Conservation (phyloP, 176 grass and related monocot species). For the Pontederia paniculata region DNA sequence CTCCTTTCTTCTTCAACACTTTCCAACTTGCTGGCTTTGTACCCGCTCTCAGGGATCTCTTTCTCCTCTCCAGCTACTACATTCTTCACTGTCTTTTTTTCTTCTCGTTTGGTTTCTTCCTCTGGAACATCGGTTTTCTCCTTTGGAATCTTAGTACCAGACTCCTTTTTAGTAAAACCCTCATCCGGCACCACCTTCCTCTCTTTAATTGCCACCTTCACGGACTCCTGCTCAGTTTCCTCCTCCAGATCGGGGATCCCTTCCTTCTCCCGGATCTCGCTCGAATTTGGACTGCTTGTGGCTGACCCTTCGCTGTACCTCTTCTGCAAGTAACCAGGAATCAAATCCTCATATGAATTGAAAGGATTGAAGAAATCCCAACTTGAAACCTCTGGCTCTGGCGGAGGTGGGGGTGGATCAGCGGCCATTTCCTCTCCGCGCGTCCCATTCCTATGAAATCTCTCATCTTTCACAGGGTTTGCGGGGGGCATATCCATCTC, state of each 20-base stretch:
- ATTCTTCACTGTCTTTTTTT: slow-evolving; percentile 26
- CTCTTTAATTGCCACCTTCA: slow-evolving; percentile 33
- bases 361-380: slow-evolving; percentile 92
- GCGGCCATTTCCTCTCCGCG: slow-evolving; percentile 1
- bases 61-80: slow-evolving; percentile 2
- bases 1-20: slow-evolving; percentile 13
- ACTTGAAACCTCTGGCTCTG: slow-evolving; percentile 27
- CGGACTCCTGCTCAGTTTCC: slow-evolving; percentile 67
- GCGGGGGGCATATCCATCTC: not conserved
- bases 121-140: not conserved
- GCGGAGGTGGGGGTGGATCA: slow-evolving; percentile 34
- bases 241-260: slow-evolving; percentile 90
- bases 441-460: not conserved
- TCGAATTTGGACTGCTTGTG: slow-evolving; percentile 71
- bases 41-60: not conserved
- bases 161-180: not conserved
- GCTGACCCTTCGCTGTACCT: slow-evolving; percentile 20
- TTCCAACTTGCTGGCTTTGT: slow-evolving; percentile 23
- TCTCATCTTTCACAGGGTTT: slow-evolving; percentile 6
- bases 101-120: not conserved
- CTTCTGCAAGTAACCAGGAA: slow-evolving; percentile 20
- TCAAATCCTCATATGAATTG: slow-evolving; percentile 44
- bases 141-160: not conserved
- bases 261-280: slow-evolving; percentile 79
- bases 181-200: slow-evolving; percentile 29